phyloP scores from a whole-genome alignment of 1,284 basidiomycete genomes.

The Heterobasidion annosum region DNA sequence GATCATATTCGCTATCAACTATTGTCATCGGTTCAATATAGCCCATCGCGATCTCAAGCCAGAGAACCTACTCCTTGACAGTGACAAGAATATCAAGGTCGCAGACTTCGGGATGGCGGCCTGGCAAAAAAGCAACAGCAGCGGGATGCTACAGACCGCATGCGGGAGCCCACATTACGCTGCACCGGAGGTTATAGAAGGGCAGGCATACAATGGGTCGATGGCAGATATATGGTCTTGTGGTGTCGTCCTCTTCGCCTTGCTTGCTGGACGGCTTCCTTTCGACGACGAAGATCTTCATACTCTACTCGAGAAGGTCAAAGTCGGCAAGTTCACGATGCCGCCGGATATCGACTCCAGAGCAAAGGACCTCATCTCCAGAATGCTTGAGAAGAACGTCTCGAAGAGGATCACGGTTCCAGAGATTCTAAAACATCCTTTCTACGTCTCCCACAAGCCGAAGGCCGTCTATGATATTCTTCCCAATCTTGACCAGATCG shows the following conservation, averaged over 20 bases:
- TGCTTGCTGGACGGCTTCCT: conserved; percentile 86
- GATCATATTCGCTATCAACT: conserved; percentile 90
- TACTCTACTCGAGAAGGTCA: conserved; percentile 77
- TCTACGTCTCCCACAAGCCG: conserved; percentile 67
- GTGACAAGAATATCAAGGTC: conserved; percentile 86
- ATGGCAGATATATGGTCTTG: conserved; percentile 97
- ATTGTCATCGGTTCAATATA: conserved; percentile 96
- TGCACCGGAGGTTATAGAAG: conserved; percentile 89
- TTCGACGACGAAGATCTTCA: conserved; percentile 87
- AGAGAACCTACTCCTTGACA: conserved; percentile 88
- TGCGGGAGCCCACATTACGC: conserved; percentile 98
- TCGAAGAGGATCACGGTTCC: conserved; percentile 81
- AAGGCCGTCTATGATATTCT: conserved; percentile 41
- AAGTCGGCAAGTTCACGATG: conserved; percentile 77
- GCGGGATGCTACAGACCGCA: conserved; percentile 75
- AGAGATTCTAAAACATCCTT: conserved; percentile 83
- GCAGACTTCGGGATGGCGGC: conserved; percentile 99
- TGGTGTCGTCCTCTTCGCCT: conserved; percentile 90
- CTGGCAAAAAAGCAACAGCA: conserved; percentile 61
- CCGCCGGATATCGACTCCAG: conserved; percentile 69
- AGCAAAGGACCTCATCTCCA: conserved; percentile 77
- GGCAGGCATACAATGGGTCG: conserved; percentile 82
- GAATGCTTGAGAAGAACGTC: conserved; percentile 86
- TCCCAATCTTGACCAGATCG: conserved; percentile 63
- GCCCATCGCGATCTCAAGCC: conserved; percentile 97